Evolutionary conservation across 2,329 filamentous ascomycete genomes (phyloP).

Genomic region (Phaeosphaeria sp.): DNA sequence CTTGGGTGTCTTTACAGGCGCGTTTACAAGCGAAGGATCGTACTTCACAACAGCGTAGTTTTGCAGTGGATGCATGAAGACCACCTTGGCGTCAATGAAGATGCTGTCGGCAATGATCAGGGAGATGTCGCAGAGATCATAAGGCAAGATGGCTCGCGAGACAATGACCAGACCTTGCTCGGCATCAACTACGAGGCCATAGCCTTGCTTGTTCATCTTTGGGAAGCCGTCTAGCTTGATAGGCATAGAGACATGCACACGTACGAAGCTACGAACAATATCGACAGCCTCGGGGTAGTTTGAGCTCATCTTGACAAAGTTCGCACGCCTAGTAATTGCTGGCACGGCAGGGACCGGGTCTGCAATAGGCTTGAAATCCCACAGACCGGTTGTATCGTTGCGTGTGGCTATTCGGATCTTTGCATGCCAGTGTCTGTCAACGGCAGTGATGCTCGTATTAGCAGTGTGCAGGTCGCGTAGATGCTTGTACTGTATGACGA

Average conservation of each 20-base stretch:
- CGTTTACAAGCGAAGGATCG: slow-evolving; percentile 89
- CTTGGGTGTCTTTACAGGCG: slow-evolving; percentile 87
- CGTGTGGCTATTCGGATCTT: slow-evolving; percentile 93
- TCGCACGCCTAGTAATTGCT: slow-evolving; percentile 76
- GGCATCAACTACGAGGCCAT: slow-evolving; percentile 96
- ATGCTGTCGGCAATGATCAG: slow-evolving; percentile 97
- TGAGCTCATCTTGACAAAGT: slow-evolving; percentile 90
- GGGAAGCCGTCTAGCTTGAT: slow-evolving; percentile 98
- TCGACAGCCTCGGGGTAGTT: slow-evolving; percentile 90
- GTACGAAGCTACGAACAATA: slow-evolving; percentile 92
- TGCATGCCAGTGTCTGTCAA: slow-evolving; percentile 94
- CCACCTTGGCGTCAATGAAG: slow-evolving; percentile 89
- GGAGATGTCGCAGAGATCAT: slow-evolving; percentile 94
- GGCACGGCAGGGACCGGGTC: slow-evolving; percentile 78
- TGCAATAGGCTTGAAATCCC: slow-evolving; percentile 90
- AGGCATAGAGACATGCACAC: slow-evolving; percentile 90
- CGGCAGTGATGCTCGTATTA: slow-evolving; percentile 88
- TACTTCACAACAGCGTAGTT: slow-evolving; percentile 98
- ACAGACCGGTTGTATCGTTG: slow-evolving; percentile 87
- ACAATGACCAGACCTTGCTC: slow-evolving; percentile 95
- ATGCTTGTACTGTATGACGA: slow-evolving; percentile 96
- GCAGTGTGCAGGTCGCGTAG: slow-evolving; percentile 92
- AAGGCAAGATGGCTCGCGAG: slow-evolving; percentile 91
- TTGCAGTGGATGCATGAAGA: slow-evolving; percentile 95
- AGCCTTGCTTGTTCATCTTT: slow-evolving; percentile 90